Percentiles rank a stretch among this genome's conserved stretches.
These are phyloP conservation scores for Pyrenula massariospora DNA, from an alignment of 495 filamentous ascomycete genomes.

Conservation along the genomic window DNA sequence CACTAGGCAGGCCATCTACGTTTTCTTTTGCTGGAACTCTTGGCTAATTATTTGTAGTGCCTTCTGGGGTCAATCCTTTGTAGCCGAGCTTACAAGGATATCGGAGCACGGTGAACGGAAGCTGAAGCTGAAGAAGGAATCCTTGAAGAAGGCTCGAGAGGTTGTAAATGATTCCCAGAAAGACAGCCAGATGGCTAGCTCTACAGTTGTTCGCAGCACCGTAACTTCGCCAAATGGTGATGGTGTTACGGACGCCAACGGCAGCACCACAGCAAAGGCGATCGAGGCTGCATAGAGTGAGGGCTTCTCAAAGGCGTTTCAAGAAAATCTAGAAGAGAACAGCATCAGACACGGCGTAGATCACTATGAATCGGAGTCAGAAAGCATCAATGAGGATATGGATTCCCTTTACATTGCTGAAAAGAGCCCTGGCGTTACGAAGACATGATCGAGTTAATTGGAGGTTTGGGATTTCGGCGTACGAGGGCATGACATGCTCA, in stretches of 20 bases:
- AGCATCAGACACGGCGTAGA: no score
- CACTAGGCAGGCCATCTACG: slow-evolving; percentile 41
- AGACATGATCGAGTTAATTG: no score
- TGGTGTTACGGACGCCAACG: neutral
- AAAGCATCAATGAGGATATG: no score
- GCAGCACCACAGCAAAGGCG: neutral
- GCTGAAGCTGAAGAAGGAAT: slow-evolving; percentile 24
- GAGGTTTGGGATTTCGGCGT: neutral
- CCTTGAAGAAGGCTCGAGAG: slow-evolving; percentile 1
- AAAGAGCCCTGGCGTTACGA: no score
- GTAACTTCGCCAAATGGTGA: neutral
- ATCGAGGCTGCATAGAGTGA: neutral
- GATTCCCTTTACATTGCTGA: no score
- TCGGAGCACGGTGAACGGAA: slow-evolving; percentile 36
- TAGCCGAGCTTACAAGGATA: slow-evolving; percentile 68
- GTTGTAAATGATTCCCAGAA: neutral
- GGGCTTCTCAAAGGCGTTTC: neutral
- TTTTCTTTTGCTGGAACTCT: neutral
- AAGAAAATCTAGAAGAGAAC: no score
- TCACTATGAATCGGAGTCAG: no score
- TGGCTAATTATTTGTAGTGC: slow-evolving; percentile 40
- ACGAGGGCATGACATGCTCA: neutral
- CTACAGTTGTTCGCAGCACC: no score
- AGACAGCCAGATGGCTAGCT: no score
- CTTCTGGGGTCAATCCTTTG: slow-evolving; percentile 96